Base-by-base conservation (phyloP, 805 yeast genomes). In the Candida verbasci region DNA sequence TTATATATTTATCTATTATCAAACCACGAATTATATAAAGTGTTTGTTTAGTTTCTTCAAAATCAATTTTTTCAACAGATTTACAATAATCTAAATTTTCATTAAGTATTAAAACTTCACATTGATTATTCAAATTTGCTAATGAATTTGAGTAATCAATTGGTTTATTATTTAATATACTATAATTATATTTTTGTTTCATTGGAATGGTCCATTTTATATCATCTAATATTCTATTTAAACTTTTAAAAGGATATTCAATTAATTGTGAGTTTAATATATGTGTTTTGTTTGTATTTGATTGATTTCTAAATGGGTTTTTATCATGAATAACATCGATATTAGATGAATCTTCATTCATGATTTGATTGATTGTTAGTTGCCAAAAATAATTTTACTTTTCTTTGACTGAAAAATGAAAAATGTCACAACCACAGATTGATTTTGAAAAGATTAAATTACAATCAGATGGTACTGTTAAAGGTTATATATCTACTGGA, bases 151-250 rank as follows among this genome's bases (percentile, higher is more conserved):
- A 52, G 50, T 76, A 74, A 9, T 54, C 62, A 23, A 72, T 49
- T 1, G 72, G 66, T 31, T 49, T 50, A 24, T 50, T 31, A 31
- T 46, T 48, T 22, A 66, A 50, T 15, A 66, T 46, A 31, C 57
- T 50, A 35, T 26, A 24, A 17, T 40, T 31, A 18, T 31, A 38
- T n/a, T 40, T 35, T 2, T 35, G 41, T 27, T 41, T 43, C 32
- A 39, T 52, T 10, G 59, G 52, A 3, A 53, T 35, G 1, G 52
- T 41, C 56, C 54, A 68, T 35, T 72, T 60, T 21, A 83, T 50
- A 48, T 83, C 91, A 52, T 81, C 87, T 16, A 82, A 47, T 15
- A 84, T 63, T 37, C 91, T 62, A 48, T 83, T 83, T 5, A 80
- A 57, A 0, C 91, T 82, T 48, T 83, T 84, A 58, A 76, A 76